Evolutionary conservation across 2,329 filamentous ascomycete genomes (phyloP).

Genomic region (Aspergillus fischeri): DNA sequence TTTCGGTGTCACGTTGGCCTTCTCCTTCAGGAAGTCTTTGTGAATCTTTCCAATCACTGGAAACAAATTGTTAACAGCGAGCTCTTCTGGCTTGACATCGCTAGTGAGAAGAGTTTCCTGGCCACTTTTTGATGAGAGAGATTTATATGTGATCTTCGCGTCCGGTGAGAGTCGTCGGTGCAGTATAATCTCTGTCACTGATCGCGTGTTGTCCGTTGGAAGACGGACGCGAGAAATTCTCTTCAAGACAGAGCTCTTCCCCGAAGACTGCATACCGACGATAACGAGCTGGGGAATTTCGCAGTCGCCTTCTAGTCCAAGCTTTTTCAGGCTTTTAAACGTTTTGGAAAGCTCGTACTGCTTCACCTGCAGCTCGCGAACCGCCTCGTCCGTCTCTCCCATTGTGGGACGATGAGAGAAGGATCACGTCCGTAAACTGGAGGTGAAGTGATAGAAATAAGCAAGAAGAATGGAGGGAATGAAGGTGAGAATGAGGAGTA

Average conservation of each 20-base stretch:
- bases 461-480: too few relatives aligned
- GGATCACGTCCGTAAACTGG: too few relatives aligned
- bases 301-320: slow-evolving; percentile 47
- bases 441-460: too few relatives aligned
- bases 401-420: background rate
- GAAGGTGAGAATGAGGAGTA: too few relatives aligned
- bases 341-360: slow-evolving; percentile 56
- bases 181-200: slow-evolving; percentile 58
- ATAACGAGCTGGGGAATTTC: slow-evolving; percentile 60
- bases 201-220: slow-evolving; percentile 58
- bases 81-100: slow-evolving; percentile 12
- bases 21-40: slow-evolving; percentile 21
- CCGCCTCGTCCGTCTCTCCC: background rate
- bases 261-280: slow-evolving; percentile 61
- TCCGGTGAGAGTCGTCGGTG: slow-evolving; percentile 25
- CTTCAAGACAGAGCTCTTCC: slow-evolving; percentile 59
- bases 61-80: background rate
- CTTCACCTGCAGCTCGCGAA: slow-evolving; percentile 21
- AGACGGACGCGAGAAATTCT: slow-evolving; percentile 61
- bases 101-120: slow-evolving; percentile 10
- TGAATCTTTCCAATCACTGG: slow-evolving; percentile 20
- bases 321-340: slow-evolving; percentile 53
- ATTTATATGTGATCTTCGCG: slow-evolving; percentile 30
- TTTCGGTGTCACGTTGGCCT: slow-evolving; percentile 30
- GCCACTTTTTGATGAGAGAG: slow-evolving; percentile 25